Evolutionary conservation across 116 monocot species (phyloP).

Genomic region (Trichopus zeylanicus): DNA sequence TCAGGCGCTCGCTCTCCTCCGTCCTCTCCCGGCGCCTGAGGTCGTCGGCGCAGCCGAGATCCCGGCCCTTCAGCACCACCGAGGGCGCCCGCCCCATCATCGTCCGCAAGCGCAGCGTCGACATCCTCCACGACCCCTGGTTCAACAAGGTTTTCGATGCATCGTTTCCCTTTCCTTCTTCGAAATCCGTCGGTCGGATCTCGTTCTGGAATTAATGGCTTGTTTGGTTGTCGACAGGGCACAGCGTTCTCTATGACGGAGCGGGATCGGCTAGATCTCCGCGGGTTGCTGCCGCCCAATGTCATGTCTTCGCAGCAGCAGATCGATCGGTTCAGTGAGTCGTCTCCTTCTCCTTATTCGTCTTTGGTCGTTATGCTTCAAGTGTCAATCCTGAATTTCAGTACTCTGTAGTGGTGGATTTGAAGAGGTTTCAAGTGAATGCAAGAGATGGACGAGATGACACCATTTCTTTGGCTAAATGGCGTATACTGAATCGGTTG

Average conservation of each 20-base stretch:
- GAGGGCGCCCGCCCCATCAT: conserved; percentile 77
- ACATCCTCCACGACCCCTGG: conserved; percentile 97
- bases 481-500: conserved; percentile 95
- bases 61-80: conserved; percentile 43
- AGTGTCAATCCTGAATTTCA: neutral
- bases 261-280: conserved; percentile 84
- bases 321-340: conserved; percentile 94
- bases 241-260: conserved; percentile 96
- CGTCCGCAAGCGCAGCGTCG: conserved; percentile 81
- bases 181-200: neutral
- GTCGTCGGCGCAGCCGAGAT: conserved; percentile 1
- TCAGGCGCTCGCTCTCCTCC: conserved; percentile 3
- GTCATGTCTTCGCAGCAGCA: conserved; percentile 75
- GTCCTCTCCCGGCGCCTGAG: conserved; percentile 7
- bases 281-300: conserved; percentile 88
- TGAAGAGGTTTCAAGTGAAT: conserved; percentile 72
- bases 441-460: conserved; percentile 85
- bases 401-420: conserved; percentile 69
- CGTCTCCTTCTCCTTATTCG: neutral
- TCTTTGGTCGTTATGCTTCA: neutral
- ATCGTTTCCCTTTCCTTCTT: neutral
- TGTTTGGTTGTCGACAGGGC: conserved; percentile 27
- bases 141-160: conserved; percentile 73
- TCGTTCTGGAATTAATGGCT: neutral
- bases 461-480: conserved; percentile 79